Evolutionary conservation across 345 rosid genomes (phyloP).

Genomic region (Geranium brycei): DNA sequence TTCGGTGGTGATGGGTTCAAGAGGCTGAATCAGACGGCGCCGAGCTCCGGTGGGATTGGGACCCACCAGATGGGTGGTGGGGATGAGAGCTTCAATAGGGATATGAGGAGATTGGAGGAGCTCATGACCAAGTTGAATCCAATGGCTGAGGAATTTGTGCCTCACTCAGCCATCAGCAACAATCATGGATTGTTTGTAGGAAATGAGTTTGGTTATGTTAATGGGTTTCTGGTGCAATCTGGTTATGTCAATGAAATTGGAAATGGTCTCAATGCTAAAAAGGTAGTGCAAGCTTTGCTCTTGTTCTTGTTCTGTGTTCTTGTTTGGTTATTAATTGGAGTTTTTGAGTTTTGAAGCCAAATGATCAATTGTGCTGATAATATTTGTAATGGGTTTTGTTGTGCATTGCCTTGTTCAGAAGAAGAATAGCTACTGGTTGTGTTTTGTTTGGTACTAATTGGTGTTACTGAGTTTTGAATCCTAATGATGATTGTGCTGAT

Average conservation of each 20-base stretch:
- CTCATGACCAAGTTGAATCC: conserved; percentile 2
- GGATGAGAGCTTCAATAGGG: conserved; percentile 28
- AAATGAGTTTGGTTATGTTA: conserved; percentile 7
- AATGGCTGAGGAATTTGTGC: conserved; percentile 3
- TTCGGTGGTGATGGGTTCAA: background rate
- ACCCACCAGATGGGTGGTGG: conserved; percentile 15
- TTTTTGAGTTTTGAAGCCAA: too few species aligned
- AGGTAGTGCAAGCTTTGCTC: conserved; percentile 32
- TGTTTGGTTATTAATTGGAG: background rate
- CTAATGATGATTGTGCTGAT: background rate
- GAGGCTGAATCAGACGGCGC: conserved; percentile 15
- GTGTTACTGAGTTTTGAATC: background rate
- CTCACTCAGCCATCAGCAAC: background rate
- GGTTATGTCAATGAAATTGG: conserved; percentile 24
- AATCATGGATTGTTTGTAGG: conserved; percentile 8
- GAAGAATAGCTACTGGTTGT: conserved; percentile 25
- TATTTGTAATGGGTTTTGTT: background rate
- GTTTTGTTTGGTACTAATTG: conserved; percentile 32
- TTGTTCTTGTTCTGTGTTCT: background rate
- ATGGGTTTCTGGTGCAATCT: conserved; percentile 38
- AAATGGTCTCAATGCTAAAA: conserved; percentile 40
- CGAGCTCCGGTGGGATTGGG: conserved; percentile 14
- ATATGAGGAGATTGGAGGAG: conserved; percentile 13
- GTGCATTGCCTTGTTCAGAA: conserved; percentile 34
- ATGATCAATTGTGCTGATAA: too few species aligned